phyloP scores from a whole-genome alignment of 1,139 yeast species.

The Yamadazyma oceani region DNA sequence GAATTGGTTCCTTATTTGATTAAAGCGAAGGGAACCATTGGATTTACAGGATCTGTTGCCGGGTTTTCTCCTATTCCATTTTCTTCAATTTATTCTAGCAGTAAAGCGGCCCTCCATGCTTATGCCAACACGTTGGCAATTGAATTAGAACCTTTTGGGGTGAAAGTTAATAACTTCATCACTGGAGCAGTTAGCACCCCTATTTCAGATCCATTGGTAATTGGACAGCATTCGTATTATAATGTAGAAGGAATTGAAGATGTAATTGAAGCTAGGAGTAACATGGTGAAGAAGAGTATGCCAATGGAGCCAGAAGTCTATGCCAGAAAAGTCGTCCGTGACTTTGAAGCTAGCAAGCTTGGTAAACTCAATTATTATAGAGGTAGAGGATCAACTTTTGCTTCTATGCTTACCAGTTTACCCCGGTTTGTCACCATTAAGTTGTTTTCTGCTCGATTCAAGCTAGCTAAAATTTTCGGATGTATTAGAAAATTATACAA shows the following conservation, averaged over 20 bases:
- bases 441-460: no score
- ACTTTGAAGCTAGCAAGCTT: conserved; percentile 40
- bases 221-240: conserved; percentile 1
- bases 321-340: conserved; percentile 56
- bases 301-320: conserved; percentile 62
- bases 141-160: conserved; percentile 67
- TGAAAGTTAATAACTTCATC: conserved; percentile 40
- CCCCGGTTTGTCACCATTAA: no score
- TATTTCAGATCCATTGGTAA: conserved; percentile 54
- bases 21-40: conserved; percentile 61
- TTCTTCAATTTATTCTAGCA: conserved; percentile 57
- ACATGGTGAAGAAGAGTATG: neutral
- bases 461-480: no score
- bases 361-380: conserved; percentile 50
- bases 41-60: conserved; percentile 67
- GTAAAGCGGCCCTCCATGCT: conserved; percentile 68
- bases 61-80: conserved; percentile 65
- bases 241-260: conserved; percentile 4
- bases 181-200: conserved; percentile 57
- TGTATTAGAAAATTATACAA: no score
- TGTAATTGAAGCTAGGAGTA: neutral
- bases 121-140: conserved; percentile 55
- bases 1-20: conserved; percentile 54
- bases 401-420: no score
- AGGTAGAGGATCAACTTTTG: no score